phyloP scores from a whole-genome alignment of 768 basidiomycete species.

The Leccinum longicurvipes region DNA sequence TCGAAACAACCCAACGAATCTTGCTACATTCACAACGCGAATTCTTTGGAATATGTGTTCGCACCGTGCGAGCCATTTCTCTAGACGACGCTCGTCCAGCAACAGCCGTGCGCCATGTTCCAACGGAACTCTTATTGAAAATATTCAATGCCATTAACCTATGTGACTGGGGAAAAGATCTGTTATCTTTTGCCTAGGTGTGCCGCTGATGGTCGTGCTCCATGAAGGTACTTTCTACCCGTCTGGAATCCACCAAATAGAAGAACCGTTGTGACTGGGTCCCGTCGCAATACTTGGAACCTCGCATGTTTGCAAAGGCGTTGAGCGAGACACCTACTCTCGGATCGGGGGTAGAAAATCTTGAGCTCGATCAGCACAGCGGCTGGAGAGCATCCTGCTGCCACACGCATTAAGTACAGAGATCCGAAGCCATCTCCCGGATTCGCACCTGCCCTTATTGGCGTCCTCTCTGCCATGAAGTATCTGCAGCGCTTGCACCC shows the following conservation, averaged over 20 bases:
- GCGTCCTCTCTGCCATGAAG: background rate
- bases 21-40: background rate
- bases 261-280: too few species aligned
- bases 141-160: background rate
- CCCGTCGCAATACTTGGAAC: too few species aligned
- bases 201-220: constrained; percentile 6
- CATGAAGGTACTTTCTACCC: background rate
- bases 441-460: background rate
- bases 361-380: background rate
- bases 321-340: background rate
- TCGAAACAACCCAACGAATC: background rate
- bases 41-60: background rate
- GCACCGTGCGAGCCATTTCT: background rate
- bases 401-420: too few species aligned
- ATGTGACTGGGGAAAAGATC: constrained; percentile 1
- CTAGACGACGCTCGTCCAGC: background rate
- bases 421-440: background rate
- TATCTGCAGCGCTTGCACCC: background rate
- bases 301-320: background rate
- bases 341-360: background rate
- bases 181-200: constrained; percentile 7
- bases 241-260: background rate
- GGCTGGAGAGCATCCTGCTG: background rate
- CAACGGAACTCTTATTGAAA: constrained; percentile 1
- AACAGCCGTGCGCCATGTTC: background rate